A percentile compares a stretch with the other conserved stretches of the same genome.
Evolutionary conservation across 441 rosid species (phyloP).

Genomic region (Euphorbia celastroides): DNA sequence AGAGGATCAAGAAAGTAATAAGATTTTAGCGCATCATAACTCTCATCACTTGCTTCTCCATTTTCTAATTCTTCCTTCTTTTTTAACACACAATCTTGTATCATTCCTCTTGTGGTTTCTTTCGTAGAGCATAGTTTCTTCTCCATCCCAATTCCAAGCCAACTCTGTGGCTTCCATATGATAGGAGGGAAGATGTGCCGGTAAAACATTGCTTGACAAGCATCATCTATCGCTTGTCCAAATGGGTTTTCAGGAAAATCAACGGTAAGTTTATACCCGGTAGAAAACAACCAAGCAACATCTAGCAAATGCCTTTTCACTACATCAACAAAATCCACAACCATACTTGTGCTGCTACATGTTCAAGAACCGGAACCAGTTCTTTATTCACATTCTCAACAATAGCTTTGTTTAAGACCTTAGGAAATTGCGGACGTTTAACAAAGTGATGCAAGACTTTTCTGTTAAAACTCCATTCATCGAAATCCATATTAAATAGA

Average conservation of each 20-base stretch:
- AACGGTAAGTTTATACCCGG: neutral
- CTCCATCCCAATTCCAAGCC: neutral
- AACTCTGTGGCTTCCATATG: constrained; percentile 2
- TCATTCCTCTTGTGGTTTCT: neutral
- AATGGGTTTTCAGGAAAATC: neutral
- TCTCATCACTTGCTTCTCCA: neutral
- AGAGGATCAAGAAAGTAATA: neutral
- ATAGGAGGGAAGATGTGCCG: neutral
- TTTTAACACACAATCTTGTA: neutral
- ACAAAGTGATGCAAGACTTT: neutral
- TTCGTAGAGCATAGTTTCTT: neutral
- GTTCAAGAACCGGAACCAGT: neutral
- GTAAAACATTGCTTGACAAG: neutral
- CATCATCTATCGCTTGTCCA: neutral
- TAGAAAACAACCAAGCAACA: neutral
- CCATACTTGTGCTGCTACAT: neutral
- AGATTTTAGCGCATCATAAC: neutral
- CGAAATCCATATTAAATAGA: neutral
- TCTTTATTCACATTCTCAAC: neutral
- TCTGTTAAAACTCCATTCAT: neutral
- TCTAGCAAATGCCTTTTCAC: neutral
- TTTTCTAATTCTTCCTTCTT: neutral
- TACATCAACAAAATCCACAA: neutral
- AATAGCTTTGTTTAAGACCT: neutral
- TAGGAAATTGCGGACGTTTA: neutral